Evolutionary conservation across 2,329 filamentous ascomycete genomes (phyloP), one percentile per base, ranked within the genome.

Genomic region (Trichoderma atroviride): DNA sequence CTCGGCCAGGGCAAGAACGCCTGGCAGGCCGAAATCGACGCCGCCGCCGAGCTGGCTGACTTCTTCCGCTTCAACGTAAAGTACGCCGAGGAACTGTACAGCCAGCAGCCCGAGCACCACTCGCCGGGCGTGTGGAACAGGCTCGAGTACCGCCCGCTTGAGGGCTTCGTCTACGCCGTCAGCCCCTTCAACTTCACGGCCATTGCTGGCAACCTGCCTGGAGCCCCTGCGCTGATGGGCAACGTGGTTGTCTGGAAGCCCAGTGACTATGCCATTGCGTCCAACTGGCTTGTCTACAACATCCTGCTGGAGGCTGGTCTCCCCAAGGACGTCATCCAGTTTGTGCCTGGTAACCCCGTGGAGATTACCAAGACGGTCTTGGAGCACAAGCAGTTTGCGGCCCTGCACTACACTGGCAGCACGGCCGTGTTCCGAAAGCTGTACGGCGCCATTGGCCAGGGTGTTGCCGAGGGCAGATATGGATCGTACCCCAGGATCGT

Each of bases 1-100:
- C 85, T 97, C 37, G 96, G 95, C 71, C 95, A 99, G 82, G 95
- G 96, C 76, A 98, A 98, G 88, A 98, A 97, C 80, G 93, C 93
- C 59, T 98, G 94, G 94, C 95, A 99, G 82, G 95, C 96, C n/a
- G 95, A 99, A 86, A 98, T 98, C 73, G 95, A 98, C 80, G 88
- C 94, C 50, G 95, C 95, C 22, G 95, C 95, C 10, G 96, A 99
- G 85, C 83, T 97, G 75, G 91, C 89, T 74, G 95, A 99, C 79
- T 98, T 98, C 82, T 84, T 98, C 78, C 89, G 94, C 78, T 97
- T 97, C 85, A 96, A 96, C 78, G 95, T 97, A 65, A 89, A 94
- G 79, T 97, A 96, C 77, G 95, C 95, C 33, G 91, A 97, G 82
- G 92, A 97, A 78, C 84, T 97, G 68, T 97, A 97, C 79, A 88